Evolutionary conservation across 208 protist species (phyloP).

Genomic region (Crithidia fasciculata): DNA sequence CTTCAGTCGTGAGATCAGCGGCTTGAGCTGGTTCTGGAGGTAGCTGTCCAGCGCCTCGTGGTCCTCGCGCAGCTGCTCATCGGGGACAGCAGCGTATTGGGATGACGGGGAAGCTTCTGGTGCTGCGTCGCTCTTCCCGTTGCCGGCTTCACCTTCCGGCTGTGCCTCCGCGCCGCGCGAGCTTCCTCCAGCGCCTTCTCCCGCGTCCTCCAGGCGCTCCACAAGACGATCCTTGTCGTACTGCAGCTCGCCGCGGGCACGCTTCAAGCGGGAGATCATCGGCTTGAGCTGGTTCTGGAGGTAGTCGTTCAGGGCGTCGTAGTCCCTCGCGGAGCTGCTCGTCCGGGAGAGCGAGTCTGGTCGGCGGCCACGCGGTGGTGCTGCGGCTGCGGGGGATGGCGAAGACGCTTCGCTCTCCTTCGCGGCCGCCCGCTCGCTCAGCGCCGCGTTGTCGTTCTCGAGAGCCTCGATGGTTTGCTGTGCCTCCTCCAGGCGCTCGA

Average conservation of each 20-base stretch:
- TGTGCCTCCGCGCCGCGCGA: neutral
- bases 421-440: too few relatives aligned
- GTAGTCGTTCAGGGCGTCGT: conserved; percentile 15
- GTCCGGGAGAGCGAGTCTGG: too few relatives aligned
- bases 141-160: neutral
- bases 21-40: conserved; percentile 24
- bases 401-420: too few relatives aligned
- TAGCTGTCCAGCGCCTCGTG: conserved; percentile 32
- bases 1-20: conserved; percentile 17
- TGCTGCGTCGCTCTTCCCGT: too few relatives aligned
- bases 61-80: conserved; percentile 29
- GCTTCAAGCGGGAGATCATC: conserved; percentile 15
- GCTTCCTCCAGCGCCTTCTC: neutral
- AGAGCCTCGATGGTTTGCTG: neutral
- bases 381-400: too few relatives aligned
- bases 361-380: too few relatives aligned
- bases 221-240: conserved; percentile 1
- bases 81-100: conserved; percentile 1
- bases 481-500: conserved; percentile 1
- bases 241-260: neutral
- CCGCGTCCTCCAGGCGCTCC: neutral
- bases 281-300: conserved; percentile 28
- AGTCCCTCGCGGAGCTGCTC: too few relatives aligned
- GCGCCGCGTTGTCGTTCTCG: conserved; percentile 19
- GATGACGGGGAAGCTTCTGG: conserved; percentile 35